A percentile compares a stretch with the other conserved stretches of the same genome.
These are phyloP conservation scores for Neurospora sp. DNA, from an alignment of 495 filamentous ascomycete genomes.

Conservation along the genomic window DNA sequence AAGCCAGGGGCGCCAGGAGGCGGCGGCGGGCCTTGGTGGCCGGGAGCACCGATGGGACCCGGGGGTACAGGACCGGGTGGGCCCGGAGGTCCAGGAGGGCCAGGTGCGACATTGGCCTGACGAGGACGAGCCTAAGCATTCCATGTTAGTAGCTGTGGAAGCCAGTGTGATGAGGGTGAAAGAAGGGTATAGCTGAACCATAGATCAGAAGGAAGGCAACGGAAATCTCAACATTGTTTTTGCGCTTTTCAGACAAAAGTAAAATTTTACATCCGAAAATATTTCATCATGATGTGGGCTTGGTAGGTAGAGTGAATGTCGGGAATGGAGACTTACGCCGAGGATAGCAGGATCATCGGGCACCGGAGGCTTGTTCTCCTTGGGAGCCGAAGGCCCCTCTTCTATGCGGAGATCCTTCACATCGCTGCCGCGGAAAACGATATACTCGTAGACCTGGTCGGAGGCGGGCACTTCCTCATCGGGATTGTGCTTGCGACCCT, in stretches of 20 bases:
- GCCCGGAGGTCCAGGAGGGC: constrained; percentile 23
- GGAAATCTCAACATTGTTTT: constrained; percentile 86
- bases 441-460: constrained; percentile 90
- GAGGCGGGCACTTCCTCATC: constrained; percentile 73
- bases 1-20: constrained; percentile 19
- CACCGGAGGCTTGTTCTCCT: constrained; percentile 68
- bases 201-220: constrained; percentile 99
- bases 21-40: constrained; percentile 21
- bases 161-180: background rate
- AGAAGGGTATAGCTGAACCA: constrained; percentile 1
- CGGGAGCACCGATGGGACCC: constrained; percentile 10
- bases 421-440: constrained; percentile 97
- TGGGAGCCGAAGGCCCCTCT: constrained; percentile 49
- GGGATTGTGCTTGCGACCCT: constrained; percentile 70
- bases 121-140: constrained; percentile 30
- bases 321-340: constrained; percentile 60
- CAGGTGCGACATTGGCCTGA: constrained; percentile 24
- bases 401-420: constrained; percentile 96
- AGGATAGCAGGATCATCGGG: constrained; percentile 96
- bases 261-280: constrained; percentile 73
- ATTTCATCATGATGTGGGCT: constrained; percentile 57
- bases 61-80: constrained; percentile 16
- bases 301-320: background rate
- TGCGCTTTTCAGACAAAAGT: constrained; percentile 74
- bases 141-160: constrained; percentile 15